Percentiles rank a stretch among this genome's conserved stretches.
phyloP scores from a whole-genome alignment of 2,329 filamentous ascomycete species.

The Mycosphaerella sp. region DNA sequence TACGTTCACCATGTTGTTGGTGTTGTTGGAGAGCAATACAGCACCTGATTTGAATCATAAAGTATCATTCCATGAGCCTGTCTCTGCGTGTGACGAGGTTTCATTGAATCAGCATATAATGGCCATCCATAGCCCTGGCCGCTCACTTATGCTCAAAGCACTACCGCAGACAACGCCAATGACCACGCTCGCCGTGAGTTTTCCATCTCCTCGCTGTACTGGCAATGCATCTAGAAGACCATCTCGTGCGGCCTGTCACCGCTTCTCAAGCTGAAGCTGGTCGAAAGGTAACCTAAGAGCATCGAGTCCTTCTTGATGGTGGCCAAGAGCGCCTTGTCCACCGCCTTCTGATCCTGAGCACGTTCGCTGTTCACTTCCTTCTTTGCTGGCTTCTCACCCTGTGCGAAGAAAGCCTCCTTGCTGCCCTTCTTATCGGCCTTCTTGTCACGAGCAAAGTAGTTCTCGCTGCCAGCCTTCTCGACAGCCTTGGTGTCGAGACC shows the following conservation, averaged over 20 bases:
- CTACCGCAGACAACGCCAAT: conserved; percentile 19
- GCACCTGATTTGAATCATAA: conserved; percentile 3
- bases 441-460: conserved; percentile 98
- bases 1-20: not conserved
- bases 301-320: conserved; percentile 98
- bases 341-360: conserved; percentile 93
- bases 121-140: conserved; percentile 9
- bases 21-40: not conserved
- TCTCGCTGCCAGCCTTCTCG: conserved; percentile 72
- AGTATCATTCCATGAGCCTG: conserved; percentile 12
- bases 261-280: conserved; percentile 97
- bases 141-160: conserved; percentile 14
- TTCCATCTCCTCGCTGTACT: conserved; percentile 14
- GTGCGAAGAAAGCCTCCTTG: conserved; percentile 99
- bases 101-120: conserved; percentile 17
- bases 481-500: conserved; percentile 66
- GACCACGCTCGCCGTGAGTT: conserved; percentile 22
- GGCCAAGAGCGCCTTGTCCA: conserved; percentile 93
- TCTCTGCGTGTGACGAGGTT: conserved; percentile 15
- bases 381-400: conserved; percentile 98
- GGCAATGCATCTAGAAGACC: conserved; percentile 71
- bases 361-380: conserved; percentile 90
- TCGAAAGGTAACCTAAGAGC: conserved; percentile 87
- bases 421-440: conserved; percentile 78
- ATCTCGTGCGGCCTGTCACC: conserved; percentile 99